phyloP scores from a whole-genome alignment of 2,329 filamentous ascomycete genomes.

The Gliomastix tumulicola region DNA sequence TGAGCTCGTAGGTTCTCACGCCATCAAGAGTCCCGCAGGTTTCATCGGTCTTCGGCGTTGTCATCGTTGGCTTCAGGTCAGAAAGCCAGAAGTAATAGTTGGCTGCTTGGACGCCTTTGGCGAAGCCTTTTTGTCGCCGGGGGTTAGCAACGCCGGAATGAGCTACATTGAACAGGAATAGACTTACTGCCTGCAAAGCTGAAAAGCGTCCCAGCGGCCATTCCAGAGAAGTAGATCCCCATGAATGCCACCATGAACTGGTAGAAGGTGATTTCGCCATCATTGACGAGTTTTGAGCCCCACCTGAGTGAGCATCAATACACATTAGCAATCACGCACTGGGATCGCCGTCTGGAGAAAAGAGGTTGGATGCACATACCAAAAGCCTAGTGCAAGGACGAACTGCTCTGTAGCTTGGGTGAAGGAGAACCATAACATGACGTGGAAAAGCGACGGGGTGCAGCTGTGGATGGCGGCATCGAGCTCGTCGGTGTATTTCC shows the following conservation, averaged over 20 bases:
- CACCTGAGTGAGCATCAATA: conserved; percentile 14
- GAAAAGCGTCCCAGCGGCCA: conserved; percentile 14
- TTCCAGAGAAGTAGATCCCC: conserved; percentile 22
- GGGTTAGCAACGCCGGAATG: too few relatives aligned
- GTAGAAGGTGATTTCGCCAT: conserved; percentile 23
- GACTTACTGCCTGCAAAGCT: conserved; percentile 24
- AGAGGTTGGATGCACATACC: conserved; percentile 12
- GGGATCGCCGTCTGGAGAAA: neutral
- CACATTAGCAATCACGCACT: too few relatives aligned
- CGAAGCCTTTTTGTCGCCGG: too few relatives aligned
- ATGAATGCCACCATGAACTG: conserved; percentile 33
- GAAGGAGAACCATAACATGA: conserved; percentile 11
- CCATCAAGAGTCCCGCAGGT: conserved; percentile 12
- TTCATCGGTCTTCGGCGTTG: conserved; percentile 15
- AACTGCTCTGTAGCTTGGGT: conserved; percentile 19
- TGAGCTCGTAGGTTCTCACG: conserved; percentile 19
- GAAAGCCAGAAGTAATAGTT: conserved; percentile 27
- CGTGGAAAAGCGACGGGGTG: conserved; percentile 5
- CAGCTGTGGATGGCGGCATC: conserved; percentile 7
- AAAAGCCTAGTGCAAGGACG: conserved; percentile 24
- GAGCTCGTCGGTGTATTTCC: conserved; percentile 23
- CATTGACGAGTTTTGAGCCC: conserved; percentile 5
- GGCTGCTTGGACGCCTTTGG: conserved; percentile 25
- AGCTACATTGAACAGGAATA: neutral
- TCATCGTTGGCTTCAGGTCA: conserved; percentile 15